Conservation (phyloP, 2,329 filamentous ascomycete genomes). For the Sporothrix pallida region DNA sequence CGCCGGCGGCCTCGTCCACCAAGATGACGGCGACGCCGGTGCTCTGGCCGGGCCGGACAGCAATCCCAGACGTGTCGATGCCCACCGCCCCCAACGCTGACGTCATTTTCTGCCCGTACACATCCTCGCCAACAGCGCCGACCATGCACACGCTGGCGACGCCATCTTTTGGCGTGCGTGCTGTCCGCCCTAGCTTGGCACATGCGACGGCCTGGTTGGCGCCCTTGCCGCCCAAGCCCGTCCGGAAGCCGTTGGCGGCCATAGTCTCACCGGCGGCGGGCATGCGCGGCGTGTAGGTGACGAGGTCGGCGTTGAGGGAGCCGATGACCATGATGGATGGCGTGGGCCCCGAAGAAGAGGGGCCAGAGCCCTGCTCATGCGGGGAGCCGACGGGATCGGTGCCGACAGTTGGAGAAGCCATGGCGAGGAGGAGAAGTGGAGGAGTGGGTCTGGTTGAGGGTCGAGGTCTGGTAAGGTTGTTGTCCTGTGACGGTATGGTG, state of each 20-base stretch:
- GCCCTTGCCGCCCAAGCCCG: slow-evolving; percentile 87
- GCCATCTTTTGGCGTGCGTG: slow-evolving; percentile 43
- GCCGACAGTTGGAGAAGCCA: slow-evolving; percentile 20
- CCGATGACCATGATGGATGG: slow-evolving; percentile 77
- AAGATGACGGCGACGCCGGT: slow-evolving; percentile 78
- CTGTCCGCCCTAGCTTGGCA: slow-evolving; percentile 73
- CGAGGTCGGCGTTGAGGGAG: slow-evolving; percentile 91
- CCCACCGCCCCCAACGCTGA: slow-evolving; percentile 64
- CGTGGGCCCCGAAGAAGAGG: too few relatives aligned
- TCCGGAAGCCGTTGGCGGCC: slow-evolving; percentile 75
- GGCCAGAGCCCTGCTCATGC: neutral
- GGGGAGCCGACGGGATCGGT: neutral
- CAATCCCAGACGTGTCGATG: slow-evolving; percentile 63
- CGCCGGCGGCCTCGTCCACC: slow-evolving; percentile 72
- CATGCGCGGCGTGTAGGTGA: slow-evolving; percentile 82
- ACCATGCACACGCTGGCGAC: slow-evolving; percentile 62
- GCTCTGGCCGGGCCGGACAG: slow-evolving; percentile 50
- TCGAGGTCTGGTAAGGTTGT: neutral
- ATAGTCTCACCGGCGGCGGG: slow-evolving; percentile 86
- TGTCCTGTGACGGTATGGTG: neutral
- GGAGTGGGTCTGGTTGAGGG: neutral
- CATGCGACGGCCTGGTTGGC: slow-evolving; percentile 93
- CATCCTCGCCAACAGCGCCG: slow-evolving; percentile 72
- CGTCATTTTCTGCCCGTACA: slow-evolving; percentile 65
- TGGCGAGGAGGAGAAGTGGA: neutral